Base-by-base conservation (phyloP, 768 basidiomycete genomes). In the Coprinopsis cinerea region DNA sequence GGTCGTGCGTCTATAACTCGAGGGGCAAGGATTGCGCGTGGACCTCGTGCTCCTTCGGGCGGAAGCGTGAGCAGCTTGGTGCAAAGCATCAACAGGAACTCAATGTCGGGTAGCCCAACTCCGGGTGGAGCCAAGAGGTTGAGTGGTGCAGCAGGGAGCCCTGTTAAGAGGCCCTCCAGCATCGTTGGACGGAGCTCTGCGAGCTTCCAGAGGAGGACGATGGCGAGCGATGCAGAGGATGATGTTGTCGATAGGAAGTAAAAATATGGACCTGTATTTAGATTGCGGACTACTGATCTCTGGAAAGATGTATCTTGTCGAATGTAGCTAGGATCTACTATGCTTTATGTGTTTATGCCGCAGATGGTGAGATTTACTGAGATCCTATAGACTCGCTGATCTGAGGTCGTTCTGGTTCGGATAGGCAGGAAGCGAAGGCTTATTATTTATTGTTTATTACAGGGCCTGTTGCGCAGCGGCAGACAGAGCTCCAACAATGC, bases 221-320 rank as follows among this genome's bases (percentile, higher is more conserved):
- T 86, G 83, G 85, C 83, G 35, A 87, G 85, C 60, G 88, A 90
- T 59, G 87, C 87, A 28, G 88, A 91, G 61, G 88, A 89, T 54
- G 79, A 85, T 55, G 68, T 85, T 50, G 71, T 85, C 22, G 76
- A 65, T 59, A 65, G 51, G 37, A 11, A 20, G 18, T 39, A 7
- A 20, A 7, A 17, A 7, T 39, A 11, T 13, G 37, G 22, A 44
- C n/a, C 30, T 32, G 30, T 7, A 32, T 9, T 32, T 32, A n/a
- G n/a, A n/a, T n/a, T n/a, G n/a, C n/a, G n/a, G n/a, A n/a, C n/a
- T n/a, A n/a, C n/a, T n/a, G n/a, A n/a, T n/a, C n/a, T n/a, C n/a
- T n/a, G n/a, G n/a, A n/a, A n/a, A n/a, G n/a, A n/a, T n/a, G n/a
- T n/a, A n/a, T n/a, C n/a, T n/a, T n/a, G n/a, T n/a, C n/a, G n/a